Evolutionary conservation across 2,329 filamentous ascomycete genomes (phyloP).

Genomic region (Ceratocystiopsis minuta): DNA sequence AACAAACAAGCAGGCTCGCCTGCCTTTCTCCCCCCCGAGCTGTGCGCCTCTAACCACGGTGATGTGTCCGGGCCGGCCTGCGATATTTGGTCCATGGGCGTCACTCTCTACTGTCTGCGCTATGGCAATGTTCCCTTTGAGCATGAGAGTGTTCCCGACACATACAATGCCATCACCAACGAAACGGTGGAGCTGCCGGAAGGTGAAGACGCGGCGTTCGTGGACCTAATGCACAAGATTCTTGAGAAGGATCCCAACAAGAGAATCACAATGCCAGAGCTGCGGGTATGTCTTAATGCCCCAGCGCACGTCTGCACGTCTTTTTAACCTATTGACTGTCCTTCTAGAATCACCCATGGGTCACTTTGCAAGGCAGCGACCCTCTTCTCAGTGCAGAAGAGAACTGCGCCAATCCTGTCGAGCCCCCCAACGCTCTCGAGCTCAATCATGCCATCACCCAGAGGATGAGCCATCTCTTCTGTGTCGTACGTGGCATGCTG

Average conservation of each 20-base stretch:
- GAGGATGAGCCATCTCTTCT: constrained; percentile 73
- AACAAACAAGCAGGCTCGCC: constrained; percentile 88
- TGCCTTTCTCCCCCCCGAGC: constrained; percentile 82
- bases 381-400: constrained; percentile 64
- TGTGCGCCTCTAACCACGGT: constrained; percentile 73
- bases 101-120: constrained; percentile 80
- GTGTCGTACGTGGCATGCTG: constrained; percentile 42
- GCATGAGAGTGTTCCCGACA: constrained; percentile 57
- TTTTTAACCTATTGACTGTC: neutral
- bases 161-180: constrained; percentile 74
- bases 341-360: constrained; percentile 72
- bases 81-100: constrained; percentile 97
- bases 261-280: constrained; percentile 64
- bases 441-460: constrained; percentile 78
- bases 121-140: constrained; percentile 84
- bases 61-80: constrained; percentile 77
- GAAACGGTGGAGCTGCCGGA: constrained; percentile 45
- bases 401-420: constrained; percentile 66
- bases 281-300: constrained; percentile 44
- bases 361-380: constrained; percentile 65
- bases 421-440: constrained; percentile 76
- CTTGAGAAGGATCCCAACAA: constrained; percentile 73
- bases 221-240: constrained; percentile 53
- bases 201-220: constrained; percentile 49
- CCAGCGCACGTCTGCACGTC: neutral